phyloP scores from a whole-genome alignment of 495 filamentous ascomycete species.

The Hypoxylon subgilvum region DNA sequence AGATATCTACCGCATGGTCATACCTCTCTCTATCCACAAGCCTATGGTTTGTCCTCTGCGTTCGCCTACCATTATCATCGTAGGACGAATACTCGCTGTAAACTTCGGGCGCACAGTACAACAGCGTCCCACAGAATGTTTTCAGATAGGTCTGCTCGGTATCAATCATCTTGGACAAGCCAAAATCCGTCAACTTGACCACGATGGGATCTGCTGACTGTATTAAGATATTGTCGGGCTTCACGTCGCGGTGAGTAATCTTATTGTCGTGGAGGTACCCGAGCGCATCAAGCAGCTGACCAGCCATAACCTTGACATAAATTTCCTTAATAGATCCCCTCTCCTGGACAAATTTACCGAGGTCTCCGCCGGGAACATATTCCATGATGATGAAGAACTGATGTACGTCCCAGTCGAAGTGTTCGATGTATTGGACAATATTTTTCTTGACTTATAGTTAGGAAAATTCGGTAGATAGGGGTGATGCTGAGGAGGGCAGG shows the following conservation, averaged over 20 bases:
- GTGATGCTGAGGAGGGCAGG: not conserved
- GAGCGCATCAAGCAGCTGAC: constrained; percentile 79
- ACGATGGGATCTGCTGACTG: constrained; percentile 70
- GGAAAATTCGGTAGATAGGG: constrained; percentile 1
- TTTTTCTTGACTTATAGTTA: constrained; percentile 68
- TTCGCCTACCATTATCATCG: constrained; percentile 52
- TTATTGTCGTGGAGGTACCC: constrained; percentile 83
- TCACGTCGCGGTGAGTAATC: constrained; percentile 96
- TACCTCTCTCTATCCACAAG: constrained; percentile 64
- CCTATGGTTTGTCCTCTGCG: constrained; percentile 46
- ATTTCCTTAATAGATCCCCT: constrained; percentile 68
- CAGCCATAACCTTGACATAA: constrained; percentile 70
- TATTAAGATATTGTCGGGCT: constrained; percentile 96
- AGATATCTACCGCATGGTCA: constrained; percentile 88
- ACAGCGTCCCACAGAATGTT: constrained; percentile 93
- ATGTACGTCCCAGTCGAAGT: constrained; percentile 75
- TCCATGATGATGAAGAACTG: constrained; percentile 96
- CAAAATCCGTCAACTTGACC: constrained; percentile 95
- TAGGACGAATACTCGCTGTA: constrained; percentile 81
- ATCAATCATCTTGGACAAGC: constrained; percentile 88
- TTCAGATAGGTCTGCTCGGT: constrained; percentile 88
- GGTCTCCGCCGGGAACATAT: constrained; percentile 81
- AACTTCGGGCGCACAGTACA: constrained; percentile 96
- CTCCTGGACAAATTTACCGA: constrained; percentile 71
- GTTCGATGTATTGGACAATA: constrained; percentile 87